A percentile compares a stretch with the other conserved stretches of the same genome.
phyloP scores from a whole-genome alignment of 2,329 filamentous ascomycete species.

The Berkeleyomyces basicola region DNA sequence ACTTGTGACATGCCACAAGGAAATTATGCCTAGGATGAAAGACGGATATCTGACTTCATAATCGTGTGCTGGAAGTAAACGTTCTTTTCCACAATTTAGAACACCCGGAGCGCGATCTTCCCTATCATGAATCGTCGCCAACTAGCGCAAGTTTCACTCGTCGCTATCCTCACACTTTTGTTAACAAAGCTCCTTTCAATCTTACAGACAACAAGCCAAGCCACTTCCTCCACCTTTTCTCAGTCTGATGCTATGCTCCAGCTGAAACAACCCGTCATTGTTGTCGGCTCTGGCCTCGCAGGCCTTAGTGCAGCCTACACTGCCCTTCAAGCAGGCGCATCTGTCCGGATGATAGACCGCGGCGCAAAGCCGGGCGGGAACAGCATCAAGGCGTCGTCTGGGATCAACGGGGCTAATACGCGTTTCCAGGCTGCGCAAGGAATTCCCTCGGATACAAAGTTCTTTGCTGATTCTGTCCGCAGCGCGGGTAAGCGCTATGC shows the following conservation, averaged over 20 bases:
- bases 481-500: conserved; percentile 34
- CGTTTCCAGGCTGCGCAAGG: conserved; percentile 31
- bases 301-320: conserved; percentile 43
- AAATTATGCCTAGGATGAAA: background rate
- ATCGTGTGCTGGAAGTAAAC: background rate
- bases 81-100: background rate
- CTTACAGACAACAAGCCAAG: background rate
- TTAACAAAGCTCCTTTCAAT: background rate
- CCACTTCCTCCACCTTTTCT: background rate
- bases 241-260: background rate
- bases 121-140: background rate
- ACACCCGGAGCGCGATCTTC: background rate
- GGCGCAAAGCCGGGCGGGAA: conserved; percentile 44
- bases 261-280: conserved; percentile 27
- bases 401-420: conserved; percentile 46
- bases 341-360: conserved; percentile 43
- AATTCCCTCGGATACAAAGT: conserved; percentile 22
- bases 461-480: conserved; percentile 38
- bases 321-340: conserved; percentile 33
- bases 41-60: too few relatives aligned
- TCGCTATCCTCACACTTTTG: background rate
- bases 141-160: background rate
- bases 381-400: conserved; percentile 49
- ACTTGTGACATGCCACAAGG: background rate
- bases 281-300: conserved; percentile 49